A percentile compares a stretch with the other conserved stretches of the same genome.
Conservation (phyloP, 805 yeast species). For the Ogataea naganishii region DNA sequence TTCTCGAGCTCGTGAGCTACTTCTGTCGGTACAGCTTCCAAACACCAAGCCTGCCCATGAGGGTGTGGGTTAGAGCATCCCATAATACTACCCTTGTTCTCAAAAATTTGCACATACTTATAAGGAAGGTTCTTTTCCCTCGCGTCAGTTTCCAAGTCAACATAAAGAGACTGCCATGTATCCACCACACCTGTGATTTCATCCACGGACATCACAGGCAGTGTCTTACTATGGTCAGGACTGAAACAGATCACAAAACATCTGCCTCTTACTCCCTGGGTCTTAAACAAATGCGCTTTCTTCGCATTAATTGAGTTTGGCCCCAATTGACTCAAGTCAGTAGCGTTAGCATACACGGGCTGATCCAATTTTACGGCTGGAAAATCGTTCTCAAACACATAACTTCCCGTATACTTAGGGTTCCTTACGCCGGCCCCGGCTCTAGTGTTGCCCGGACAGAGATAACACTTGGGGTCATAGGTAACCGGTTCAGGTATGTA, state of each 20-base stretch:
- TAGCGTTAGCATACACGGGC: constrained; percentile 40
- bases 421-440: constrained; percentile 48
- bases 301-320: too few species aligned
- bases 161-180: constrained; percentile 52
- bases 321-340: constrained; percentile 11
- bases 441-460: constrained; percentile 65
- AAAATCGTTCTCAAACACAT: constrained; percentile 57
- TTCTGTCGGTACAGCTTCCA: constrained; percentile 57
- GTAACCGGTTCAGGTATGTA: constrained; percentile 33
- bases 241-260: constrained; percentile 67
- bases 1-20: constrained; percentile 48
- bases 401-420: constrained; percentile 50
- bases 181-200: constrained; percentile 42
- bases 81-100: constrained; percentile 73
- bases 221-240: constrained; percentile 59
- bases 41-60: constrained; percentile 78
- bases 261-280: constrained; percentile 55
- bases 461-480: constrained; percentile 58
- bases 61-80: constrained; percentile 81
- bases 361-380: constrained; percentile 59
- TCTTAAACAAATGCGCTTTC: constrained; percentile 38
- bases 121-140: constrained; percentile 29
- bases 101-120: constrained; percentile 63
- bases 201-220: constrained; percentile 46
- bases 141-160: constrained; percentile 30